Percentiles rank a stretch among this genome's conserved stretches.
phyloP scores from a whole-genome alignment of 2,329 filamentous ascomycete genomes.

The Ambrosiella xylebori region DNA sequence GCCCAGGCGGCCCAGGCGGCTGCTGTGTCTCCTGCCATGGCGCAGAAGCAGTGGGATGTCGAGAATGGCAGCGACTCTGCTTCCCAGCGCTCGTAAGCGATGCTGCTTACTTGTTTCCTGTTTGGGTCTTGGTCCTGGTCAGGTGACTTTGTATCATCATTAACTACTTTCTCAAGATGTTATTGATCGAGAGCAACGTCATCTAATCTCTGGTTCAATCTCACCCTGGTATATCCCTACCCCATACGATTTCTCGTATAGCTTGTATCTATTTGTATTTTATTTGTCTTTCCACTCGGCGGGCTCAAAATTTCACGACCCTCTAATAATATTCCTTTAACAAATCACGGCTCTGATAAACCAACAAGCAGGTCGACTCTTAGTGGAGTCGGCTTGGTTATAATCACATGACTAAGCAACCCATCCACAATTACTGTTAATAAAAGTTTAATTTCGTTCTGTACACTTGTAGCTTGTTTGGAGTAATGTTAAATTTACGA shows the following conservation, averaged over 20 bases:
- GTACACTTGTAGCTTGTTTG: neutral
- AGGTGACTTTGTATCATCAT: neutral
- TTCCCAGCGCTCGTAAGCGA: conserved; percentile 4
- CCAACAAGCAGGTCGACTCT: no score
- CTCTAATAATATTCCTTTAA: conserved; percentile 1
- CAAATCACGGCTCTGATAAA: no score
- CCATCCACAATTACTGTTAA: neutral
- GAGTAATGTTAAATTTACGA: neutral
- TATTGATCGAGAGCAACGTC: no score
- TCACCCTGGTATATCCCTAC: no score
- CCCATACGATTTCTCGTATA: neutral
- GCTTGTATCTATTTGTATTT: neutral
- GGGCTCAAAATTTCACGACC: neutral
- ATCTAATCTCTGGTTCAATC: neutral
- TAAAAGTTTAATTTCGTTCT: neutral
- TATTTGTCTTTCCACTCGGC: neutral
- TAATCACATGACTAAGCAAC: neutral
- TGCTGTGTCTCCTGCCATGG: neutral
- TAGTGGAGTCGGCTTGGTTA: no score
- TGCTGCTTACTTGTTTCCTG: neutral
- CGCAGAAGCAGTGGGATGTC: conserved; percentile 10
- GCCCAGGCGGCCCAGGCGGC: neutral
- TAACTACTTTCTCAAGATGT: no score
- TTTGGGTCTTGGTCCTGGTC: neutral
- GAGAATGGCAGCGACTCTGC: conserved; percentile 4